phyloP scores from a whole-genome alignment of 352 stramenopile species.

The Pythium aristosporum region DNA sequence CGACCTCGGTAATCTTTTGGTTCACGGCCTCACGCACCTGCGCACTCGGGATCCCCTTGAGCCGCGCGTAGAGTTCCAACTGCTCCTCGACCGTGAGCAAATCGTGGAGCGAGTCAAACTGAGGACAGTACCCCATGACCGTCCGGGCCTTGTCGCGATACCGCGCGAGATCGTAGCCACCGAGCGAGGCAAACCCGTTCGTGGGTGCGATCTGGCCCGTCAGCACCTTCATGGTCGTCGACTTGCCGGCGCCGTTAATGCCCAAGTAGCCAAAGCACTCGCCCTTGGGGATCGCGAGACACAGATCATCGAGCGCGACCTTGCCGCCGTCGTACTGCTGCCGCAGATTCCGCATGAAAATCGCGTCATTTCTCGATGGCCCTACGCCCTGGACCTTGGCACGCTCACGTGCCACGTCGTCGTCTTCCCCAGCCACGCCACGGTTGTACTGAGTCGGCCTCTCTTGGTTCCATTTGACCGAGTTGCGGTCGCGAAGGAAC shows the following conservation, averaged over 20 bases:
- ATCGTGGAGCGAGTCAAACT: conserved; percentile 94
- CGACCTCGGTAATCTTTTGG: conserved; percentile 59
- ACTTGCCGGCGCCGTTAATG: conserved; percentile 77
- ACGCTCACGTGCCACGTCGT: conserved; percentile 30
- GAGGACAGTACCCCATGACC: conserved; percentile 88
- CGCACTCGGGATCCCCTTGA: conserved; percentile 75
- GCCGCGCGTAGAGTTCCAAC: conserved; percentile 83
- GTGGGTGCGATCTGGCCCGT: conserved; percentile 41
- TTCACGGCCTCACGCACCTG: conserved; percentile 30
- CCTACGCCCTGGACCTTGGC: conserved; percentile 20
- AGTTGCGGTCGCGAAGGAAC: conserved; percentile 31
- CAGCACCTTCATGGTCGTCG: conserved; percentile 46
- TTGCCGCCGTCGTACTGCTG: conserved; percentile 37
- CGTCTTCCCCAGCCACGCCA: neutral
- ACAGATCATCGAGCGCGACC: conserved; percentile 56
- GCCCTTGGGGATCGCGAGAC: conserved; percentile 61
- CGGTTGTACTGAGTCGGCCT: conserved; percentile 30
- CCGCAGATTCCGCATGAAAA: conserved; percentile 54
- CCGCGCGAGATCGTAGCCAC: conserved; percentile 67
- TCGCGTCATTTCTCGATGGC: conserved; percentile 20
- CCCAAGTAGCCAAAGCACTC: conserved; percentile 80
- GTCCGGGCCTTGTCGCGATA: conserved; percentile 32
- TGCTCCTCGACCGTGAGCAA: conserved; percentile 92
- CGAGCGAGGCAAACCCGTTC: conserved; percentile 52
- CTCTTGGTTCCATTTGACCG: conserved; percentile 21